phyloP scores from a whole-genome alignment of 1,139 yeast species.

The Lodderomyces beijingensis region DNA sequence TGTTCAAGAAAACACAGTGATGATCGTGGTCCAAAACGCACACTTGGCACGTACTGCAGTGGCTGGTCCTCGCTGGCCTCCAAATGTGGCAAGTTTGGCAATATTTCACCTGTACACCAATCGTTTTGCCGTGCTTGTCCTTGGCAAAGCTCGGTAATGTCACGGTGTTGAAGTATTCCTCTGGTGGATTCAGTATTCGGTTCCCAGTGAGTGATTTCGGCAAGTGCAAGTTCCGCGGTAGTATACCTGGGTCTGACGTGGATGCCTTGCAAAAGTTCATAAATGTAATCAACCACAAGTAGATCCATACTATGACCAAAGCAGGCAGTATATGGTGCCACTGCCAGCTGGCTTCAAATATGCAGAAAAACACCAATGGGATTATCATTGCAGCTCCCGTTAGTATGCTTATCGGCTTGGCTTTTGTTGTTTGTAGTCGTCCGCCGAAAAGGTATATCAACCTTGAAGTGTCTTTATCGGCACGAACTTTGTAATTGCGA shows the following conservation, averaged over 20 bases:
- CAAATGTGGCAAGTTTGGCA: constrained; percentile 46
- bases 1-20: constrained; percentile 37
- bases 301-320: constrained; percentile 52
- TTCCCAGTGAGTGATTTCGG: constrained; percentile 24
- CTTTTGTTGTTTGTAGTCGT: constrained; percentile 42
- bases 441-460: constrained; percentile 62
- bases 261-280: constrained; percentile 51
- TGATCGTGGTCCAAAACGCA: constrained; percentile 45
- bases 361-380: constrained; percentile 47
- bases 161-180: constrained; percentile 58
- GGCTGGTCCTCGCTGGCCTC: constrained; percentile 44
- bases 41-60: constrained; percentile 40
- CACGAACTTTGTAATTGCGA: constrained; percentile 34
- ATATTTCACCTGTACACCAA: constrained; percentile 40
- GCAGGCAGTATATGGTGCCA: constrained; percentile 60
- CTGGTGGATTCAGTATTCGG: constrained; percentile 34
- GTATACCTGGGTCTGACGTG: constrained; percentile 63
- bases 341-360: constrained; percentile 48
- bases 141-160: constrained; percentile 41
- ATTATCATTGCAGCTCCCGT: constrained; percentile 33
- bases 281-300: constrained; percentile 50
- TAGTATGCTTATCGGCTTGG: constrained; percentile 30
- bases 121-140: constrained; percentile 1
- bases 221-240: constrained; percentile 67
- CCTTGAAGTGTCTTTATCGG: constrained; percentile 23